Evolutionary conservation across 257 asterid genomes (phyloP), one percentile per base, ranked within the genome.

Genomic region (Cynanchum wilfordii): DNA sequence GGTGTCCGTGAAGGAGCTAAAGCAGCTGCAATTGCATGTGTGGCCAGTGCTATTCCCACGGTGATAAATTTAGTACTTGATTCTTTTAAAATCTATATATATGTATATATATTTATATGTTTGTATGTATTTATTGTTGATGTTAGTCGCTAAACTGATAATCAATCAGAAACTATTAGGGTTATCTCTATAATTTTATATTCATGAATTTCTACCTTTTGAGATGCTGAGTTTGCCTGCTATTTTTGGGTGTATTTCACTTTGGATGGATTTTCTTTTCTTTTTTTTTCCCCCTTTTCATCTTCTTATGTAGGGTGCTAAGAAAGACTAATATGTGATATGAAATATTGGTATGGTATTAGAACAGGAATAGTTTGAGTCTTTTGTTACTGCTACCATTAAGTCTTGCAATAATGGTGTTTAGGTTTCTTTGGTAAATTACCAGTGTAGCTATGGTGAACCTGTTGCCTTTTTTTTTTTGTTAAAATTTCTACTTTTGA

Each of bases 1-100:
- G 91, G 91, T 20, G 88, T 81, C 25, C 86, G 84, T 38, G 93
- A 81, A 4, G 96, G 96, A 74, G 74, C 83, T 70, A 89, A 89
- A 75, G 96, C 93, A 66, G 93, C 88, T 73, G 89, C 84, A 47
- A 72, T 87, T 80, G 86, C 96, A 8, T 81, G 84, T 73, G 88
- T 89, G 58, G 87, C 87, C 79, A 83, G 85, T 76, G 86, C 93
- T 25, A 71, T 89, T 15, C 96, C 96, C 63, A 89, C 91, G 76
- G 93, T 87, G 68, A 52, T 47, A 73, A 44, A 24, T 66, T 66
- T 29, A 22, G 84, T 76, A 24, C 63, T 36, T 47, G 63, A 63
- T 30, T 13, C 7, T 5, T 5, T 15, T 33, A 6, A 40, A 25
- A 13, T 50, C n/a, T 49, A 20, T 3, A 10, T 70, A 27, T 40